Conservation (phyloP, 1,284 basidiomycete species). For the Ustilago vetiveriae region DNA sequence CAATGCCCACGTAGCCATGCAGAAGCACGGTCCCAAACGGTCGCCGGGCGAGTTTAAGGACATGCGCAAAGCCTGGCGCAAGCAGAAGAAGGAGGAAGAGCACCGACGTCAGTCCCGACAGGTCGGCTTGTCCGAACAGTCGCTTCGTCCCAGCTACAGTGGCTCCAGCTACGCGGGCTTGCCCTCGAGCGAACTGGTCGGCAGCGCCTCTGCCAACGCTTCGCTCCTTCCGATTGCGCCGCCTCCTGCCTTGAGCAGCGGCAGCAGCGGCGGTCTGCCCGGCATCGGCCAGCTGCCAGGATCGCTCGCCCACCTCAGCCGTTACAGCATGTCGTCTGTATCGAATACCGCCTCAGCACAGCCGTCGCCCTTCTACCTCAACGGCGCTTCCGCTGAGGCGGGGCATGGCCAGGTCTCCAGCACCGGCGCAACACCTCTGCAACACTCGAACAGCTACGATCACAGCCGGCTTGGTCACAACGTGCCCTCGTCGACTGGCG, state of each 20-base stretch:
- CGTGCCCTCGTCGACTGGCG: background rate
- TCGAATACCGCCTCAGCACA: background rate
- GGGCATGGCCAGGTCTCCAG: conserved; percentile 10
- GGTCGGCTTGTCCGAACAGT: conserved; percentile 10
- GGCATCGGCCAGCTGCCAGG: conserved; percentile 19
- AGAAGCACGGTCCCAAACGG: conserved; percentile 85
- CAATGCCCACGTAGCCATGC: conserved; percentile 91
- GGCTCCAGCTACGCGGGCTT: conserved; percentile 14
- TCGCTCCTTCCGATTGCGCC: conserved; percentile 21
- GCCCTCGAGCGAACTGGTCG: conserved; percentile 5
- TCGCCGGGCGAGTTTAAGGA: conserved; percentile 94
- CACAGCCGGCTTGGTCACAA: conserved; percentile 15
- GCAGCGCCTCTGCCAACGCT: conserved; percentile 4
- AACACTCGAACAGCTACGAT: conserved; percentile 10
- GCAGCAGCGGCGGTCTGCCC: conserved; percentile 10
- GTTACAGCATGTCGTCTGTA: conserved; percentile 42
- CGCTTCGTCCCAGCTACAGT: conserved; percentile 18
- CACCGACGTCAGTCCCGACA: conserved; percentile 50
- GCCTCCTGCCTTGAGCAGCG: conserved; percentile 16
- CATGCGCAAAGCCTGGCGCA: conserved; percentile 92
- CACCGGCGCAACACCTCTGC: conserved; percentile 16
- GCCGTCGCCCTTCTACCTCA: conserved; percentile 16
- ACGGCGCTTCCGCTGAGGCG: conserved; percentile 3
- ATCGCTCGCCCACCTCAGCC: conserved; percentile 24
- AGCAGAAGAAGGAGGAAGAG: conserved; percentile 82